phyloP scores from a whole-genome alignment of 805 yeast species.

The Candida schatavii region DNA sequence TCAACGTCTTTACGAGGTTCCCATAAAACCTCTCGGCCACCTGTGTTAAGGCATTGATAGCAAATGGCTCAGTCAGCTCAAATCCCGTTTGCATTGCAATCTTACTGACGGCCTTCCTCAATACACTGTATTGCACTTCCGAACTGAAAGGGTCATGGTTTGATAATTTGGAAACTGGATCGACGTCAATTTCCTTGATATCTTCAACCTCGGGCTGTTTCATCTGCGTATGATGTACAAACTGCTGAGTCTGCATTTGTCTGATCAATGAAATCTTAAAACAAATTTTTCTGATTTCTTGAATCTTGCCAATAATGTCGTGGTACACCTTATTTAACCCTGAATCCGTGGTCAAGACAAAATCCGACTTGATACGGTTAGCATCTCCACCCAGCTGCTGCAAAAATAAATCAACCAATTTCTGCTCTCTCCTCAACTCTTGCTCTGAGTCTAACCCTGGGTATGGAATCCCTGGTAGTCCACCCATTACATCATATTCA shows the following conservation, averaged over 20 bases:
- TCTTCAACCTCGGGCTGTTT: conserved; percentile 64
- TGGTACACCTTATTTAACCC: conserved; percentile 64
- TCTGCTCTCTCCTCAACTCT: conserved; percentile 37
- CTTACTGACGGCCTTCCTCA: conserved; percentile 70
- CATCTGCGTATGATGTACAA: conserved; percentile 70
- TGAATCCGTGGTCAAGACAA: conserved; percentile 35
- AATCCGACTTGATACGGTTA: conserved; percentile 21
- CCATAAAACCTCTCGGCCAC: conserved; percentile 77
- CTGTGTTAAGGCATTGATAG: conserved; percentile 76
- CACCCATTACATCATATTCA: conserved; percentile 84
- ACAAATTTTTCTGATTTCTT: conserved; percentile 82
- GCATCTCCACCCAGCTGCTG: conserved; percentile 25
- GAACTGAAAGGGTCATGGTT: conserved; percentile 62
- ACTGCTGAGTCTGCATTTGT: conserved; percentile 84
- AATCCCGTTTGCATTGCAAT: conserved; percentile 90
- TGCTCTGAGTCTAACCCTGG: conserved; percentile 47
- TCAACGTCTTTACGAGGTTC: conserved; percentile 69
- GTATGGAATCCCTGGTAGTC: conserved; percentile 64
- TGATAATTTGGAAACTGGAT: conserved; percentile 69
- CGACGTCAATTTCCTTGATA: conserved; percentile 71
- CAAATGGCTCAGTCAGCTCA: conserved; percentile 75
- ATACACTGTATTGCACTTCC: conserved; percentile 61
- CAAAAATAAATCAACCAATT: conserved; percentile 32
- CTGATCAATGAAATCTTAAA: conserved; percentile 84
- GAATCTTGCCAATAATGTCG: conserved; percentile 74